Base-by-base conservation (phyloP, 2,329 filamentous ascomycete species). In the Xylariaceae sp. region DNA sequence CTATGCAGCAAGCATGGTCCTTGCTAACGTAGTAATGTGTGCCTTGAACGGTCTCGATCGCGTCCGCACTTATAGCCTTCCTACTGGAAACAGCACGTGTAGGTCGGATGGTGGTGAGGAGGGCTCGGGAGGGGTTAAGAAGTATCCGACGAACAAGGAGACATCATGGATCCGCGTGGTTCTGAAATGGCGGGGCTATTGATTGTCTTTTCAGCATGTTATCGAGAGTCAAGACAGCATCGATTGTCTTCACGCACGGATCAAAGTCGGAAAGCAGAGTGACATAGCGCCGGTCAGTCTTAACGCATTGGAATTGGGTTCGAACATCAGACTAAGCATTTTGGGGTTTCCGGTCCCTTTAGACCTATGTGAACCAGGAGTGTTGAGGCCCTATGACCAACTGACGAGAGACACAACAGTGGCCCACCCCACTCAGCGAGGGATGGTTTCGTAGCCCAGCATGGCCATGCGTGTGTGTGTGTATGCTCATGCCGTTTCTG, bases 361-460 rank as follows among this genome's bases (percentile, higher is more conserved):
- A 42, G 47, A 44, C 42, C 45, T 43, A 33, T 43, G 45, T 51
- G 48, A 19, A 50, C 36, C 51, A 19, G 14, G 19, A 40, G 31
- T 31, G 16, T 55, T 42, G 39, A 18, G 7, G 14, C 22, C 28
- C 22, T 47, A 54, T 50, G 56, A 52, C 48, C 54, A 54, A 58
- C 51, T 42, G 19, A 45, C 28, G 39, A 38, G 39, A 56, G 51
- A 52, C 54, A 48, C 49, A 49, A 55, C 18, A 47, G 22, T 28
- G 22, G 47, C 54, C 54, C 56, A 51, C 44, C 56, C 51, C 56
- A 51, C 54, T 52, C 54, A 51, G 47, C 44, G 50, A 40, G 45
- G 45, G 48, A 51, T 50, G 56, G 48, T 42, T 28, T 28, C 22
- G 22, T 5, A 28, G 22, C 22, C 22, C 22, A 28, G 22, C 22